Evolutionary conservation across 805 yeast genomes (phyloP).

Genomic region (Ogataea pini): DNA sequence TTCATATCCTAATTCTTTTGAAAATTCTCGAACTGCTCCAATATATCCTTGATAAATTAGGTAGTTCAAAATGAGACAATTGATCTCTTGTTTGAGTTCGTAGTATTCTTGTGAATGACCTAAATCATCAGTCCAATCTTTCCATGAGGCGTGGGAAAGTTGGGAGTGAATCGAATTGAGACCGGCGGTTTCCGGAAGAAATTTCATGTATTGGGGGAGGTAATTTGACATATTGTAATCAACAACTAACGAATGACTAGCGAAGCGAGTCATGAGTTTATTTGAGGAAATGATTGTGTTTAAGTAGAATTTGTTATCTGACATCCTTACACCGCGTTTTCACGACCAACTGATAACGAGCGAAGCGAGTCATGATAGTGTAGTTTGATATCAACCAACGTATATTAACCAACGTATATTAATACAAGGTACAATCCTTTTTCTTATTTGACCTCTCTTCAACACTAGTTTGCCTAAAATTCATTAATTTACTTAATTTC

Average conservation of each 20-base stretch:
- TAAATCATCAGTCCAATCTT: conserved; percentile 4
- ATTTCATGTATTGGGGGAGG: background rate
- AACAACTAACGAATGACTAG: no score
- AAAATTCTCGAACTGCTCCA: conserved; percentile 61
- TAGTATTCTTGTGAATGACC: conserved; percentile 11
- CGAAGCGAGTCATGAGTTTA: no score
- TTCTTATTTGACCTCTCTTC: no score
- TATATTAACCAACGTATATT: no score
- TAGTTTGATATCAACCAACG: no score
- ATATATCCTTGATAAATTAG: conserved; percentile 78
- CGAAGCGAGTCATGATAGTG: no score
- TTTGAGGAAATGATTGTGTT: no score
- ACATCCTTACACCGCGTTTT: background rate
- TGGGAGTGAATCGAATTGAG: background rate
- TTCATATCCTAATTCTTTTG: conserved; percentile 52
- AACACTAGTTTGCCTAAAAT: no score
- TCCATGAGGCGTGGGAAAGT: conserved; percentile 1
- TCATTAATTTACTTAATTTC: no score
- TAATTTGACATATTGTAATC: background rate
- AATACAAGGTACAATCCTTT: no score
- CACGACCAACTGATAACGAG: no score
- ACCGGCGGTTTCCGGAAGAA: background rate
- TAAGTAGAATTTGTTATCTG: background rate
- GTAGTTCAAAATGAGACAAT: conserved; percentile 65
- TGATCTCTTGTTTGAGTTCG: conserved; percentile 37